Percentiles rank a stretch among this genome's conserved stretches.
Conservation (phyloP, 768 basidiomycete genomes). For the Amanita rimosa region DNA sequence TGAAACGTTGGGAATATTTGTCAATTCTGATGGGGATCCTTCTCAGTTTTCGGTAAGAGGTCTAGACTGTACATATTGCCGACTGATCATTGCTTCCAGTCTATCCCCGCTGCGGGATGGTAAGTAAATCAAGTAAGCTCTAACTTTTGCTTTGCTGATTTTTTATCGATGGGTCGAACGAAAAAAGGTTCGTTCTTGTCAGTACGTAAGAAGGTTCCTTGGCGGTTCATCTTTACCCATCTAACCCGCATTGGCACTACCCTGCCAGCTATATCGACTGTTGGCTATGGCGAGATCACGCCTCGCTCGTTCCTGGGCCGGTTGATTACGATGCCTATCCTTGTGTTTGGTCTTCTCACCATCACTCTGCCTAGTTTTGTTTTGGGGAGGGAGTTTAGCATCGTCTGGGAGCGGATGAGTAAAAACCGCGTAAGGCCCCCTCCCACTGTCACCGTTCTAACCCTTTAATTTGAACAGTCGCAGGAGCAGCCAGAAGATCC, state of each 20-base stretch:
- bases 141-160: not conserved
- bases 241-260: not conserved
- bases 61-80: not conserved
- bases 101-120: constrained; percentile 44
- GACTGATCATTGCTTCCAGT: constrained; percentile 13
- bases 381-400: constrained; percentile 82
- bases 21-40: constrained; percentile 78
- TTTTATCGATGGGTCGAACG: not conserved
- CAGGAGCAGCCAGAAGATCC: not conserved
- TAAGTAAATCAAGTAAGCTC: constrained; percentile 23
- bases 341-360: constrained; percentile 78
- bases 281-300: constrained; percentile 88
- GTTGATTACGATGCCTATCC: constrained; percentile 73
- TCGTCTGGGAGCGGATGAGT: constrained; percentile 82
- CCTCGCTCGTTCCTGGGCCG: constrained; percentile 84
- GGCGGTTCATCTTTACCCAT: not conserved
- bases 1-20: constrained; percentile 62
- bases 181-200: constrained; percentile 59
- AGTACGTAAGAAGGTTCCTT: constrained; percentile 42
- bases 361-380: constrained; percentile 91
- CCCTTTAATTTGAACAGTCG: not conserved
- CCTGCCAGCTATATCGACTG: constrained; percentile 69
- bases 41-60: constrained; percentile 59
- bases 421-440: constrained; percentile 8
- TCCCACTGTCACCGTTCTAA: not conserved